Evolutionary conservation across 331 rosid species (phyloP), one percentile per base, ranked within the genome.

Genomic region (Spiraea crenata): DNA sequence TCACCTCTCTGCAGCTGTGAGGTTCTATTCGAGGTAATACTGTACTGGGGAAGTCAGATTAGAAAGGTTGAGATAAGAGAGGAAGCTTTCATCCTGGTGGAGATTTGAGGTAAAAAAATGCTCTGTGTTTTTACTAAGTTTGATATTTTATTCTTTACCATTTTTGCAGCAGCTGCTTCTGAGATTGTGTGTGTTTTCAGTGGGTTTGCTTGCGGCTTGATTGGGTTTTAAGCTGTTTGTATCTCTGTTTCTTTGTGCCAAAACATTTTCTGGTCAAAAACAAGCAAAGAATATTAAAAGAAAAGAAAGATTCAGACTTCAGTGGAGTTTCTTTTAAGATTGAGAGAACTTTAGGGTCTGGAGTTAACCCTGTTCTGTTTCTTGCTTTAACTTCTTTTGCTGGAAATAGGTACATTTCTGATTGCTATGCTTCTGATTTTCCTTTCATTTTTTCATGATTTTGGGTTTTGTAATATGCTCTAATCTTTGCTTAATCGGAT

Each of bases 251-350:
- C 37, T 44, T 70, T 61, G 39, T 40, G 34, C 49, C 34, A 56
- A 39, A 13, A 49, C 35, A n/a, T n/a, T 50, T 67, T 50, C n/a
- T 1, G 60, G 55, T 41, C 5, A 40, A 55, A 39, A 69, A 42
- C 45, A 69, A 69, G 74, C 45, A 69, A 69, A 69, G 74, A 69
- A 69, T 56, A 54, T 7, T 1, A 25, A 9, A 14, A 46, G 35
- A 25, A 55, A 15, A 2, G 9, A 57, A 19, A 69, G 64, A 20
- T 34, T 31, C 35, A 57, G 54, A 52, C 41, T 16, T 25, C 64
- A 55, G 74, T 55, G 64, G 52, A 70, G 64, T n/a, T 31, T 12
- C 35, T 16, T 40, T 46, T 1, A 52, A 68, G 72, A 52, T 20
- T 69, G 54, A 41, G 64, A 4, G 20, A 58, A 1, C 61, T 57